phyloP scores from a whole-genome alignment of 2,329 filamentous ascomycete species.

The Aspergillus felis region DNA sequence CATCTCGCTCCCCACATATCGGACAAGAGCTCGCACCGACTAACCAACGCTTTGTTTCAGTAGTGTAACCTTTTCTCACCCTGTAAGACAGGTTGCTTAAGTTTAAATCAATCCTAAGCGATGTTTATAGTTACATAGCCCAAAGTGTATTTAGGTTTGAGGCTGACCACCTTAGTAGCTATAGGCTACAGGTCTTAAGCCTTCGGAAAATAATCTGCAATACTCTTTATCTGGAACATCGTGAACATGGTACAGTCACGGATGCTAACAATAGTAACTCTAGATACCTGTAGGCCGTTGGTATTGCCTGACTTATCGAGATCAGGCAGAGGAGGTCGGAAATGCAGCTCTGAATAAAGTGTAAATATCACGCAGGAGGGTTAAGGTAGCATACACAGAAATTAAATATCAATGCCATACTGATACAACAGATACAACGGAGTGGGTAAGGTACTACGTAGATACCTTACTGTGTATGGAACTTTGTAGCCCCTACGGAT shows the following conservation, averaged over 20 bases:
- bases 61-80: not conserved
- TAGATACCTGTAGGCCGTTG: not conserved
- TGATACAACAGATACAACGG: too few relatives aligned
- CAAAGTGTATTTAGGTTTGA: not conserved
- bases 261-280: not conserved
- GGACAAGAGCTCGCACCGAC: not conserved
- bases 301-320: not conserved
- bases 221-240: not conserved
- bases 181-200: not conserved
- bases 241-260: not conserved
- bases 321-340: not conserved
- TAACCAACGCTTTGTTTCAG: not conserved
- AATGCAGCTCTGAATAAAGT: not conserved
- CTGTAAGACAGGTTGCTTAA: not conserved
- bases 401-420: not conserved
- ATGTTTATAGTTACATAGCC: not conserved
- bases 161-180: not conserved
- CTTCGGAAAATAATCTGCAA: not conserved
- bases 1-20: slow-evolving; percentile 7
- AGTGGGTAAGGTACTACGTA: too few relatives aligned
- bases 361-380: not conserved
- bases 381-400: not conserved
- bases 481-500: not conserved
- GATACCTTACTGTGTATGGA: too few relatives aligned
- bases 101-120: not conserved